phyloP scores from a whole-genome alignment of 139 green algal species.

The Chlamydomonas urium region DNA sequence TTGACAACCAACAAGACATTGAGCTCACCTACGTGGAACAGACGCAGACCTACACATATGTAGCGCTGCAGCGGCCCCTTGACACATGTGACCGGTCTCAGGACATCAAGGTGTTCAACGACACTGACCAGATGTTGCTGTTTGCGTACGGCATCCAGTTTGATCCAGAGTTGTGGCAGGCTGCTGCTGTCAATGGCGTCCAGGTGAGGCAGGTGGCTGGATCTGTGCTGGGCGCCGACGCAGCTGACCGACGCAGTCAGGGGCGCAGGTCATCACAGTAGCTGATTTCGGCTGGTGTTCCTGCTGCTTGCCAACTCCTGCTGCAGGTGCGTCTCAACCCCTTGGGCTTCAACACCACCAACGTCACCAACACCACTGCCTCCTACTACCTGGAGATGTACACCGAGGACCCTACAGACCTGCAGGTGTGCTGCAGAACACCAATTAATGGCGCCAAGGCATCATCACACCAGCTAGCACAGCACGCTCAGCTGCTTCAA shows the following conservation, averaged over 20 bases:
- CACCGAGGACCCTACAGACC: too few species aligned
- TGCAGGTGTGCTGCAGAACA: too few species aligned
- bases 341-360: not conserved
- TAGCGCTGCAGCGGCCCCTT: not conserved
- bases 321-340: conserved; percentile 5
- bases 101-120: conserved; percentile 17
- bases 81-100: conserved; percentile 14
- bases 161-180: not conserved
- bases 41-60: conserved; percentile 8
- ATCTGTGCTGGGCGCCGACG: too few species aligned
- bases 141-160: not conserved
- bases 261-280: too few species aligned
- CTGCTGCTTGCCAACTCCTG: too few species aligned
- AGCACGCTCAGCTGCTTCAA: too few species aligned
- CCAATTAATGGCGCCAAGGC: too few species aligned
- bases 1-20: not conserved
- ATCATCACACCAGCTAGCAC: too few species aligned
- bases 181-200: too few species aligned
- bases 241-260: too few species aligned
- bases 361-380: not conserved
- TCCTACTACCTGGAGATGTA: not conserved
- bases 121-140: conserved; percentile 9
- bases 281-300: too few species aligned
- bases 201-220: too few species aligned
- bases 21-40: not conserved